phyloP scores from a whole-genome alignment of 2,329 filamentous ascomycete genomes.

The Teratosphaeriaceae sp. region DNA sequence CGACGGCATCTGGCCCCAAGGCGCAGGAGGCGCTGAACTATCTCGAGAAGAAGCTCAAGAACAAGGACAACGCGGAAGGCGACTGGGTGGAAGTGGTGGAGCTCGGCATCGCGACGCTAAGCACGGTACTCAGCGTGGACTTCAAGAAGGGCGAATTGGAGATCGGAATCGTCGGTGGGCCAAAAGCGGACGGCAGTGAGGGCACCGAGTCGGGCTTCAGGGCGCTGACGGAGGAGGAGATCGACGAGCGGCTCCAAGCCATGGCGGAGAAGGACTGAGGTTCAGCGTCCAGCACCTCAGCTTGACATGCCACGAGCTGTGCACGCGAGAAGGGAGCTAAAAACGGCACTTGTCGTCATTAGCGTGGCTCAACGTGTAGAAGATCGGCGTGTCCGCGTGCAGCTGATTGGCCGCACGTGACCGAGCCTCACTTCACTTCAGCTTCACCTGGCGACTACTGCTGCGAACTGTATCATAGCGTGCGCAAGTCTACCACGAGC shows the following conservation, averaged over 20 bases:
- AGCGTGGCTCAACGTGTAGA: background rate
- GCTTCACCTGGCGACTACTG: conserved; percentile 3
- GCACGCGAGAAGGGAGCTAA: background rate
- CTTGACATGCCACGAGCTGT: conserved; percentile 2
- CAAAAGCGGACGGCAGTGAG: conserved; percentile 72
- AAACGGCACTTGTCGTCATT: background rate
- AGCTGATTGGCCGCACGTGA: conserved; percentile 3
- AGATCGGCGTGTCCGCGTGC: background rate
- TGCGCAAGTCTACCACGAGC: background rate
- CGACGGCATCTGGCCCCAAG: conserved; percentile 92
- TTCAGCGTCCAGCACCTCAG: too few relatives aligned
- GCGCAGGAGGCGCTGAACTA: conserved; percentile 98
- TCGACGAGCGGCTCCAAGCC: conserved; percentile 94
- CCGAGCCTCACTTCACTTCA: background rate
- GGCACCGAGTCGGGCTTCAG: conserved; percentile 75
- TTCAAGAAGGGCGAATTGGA: conserved; percentile 99
- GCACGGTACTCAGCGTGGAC: conserved; percentile 94
- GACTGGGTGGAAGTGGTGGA: conserved; percentile 97
- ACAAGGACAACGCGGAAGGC: conserved; percentile 90
- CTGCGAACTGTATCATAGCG: conserved; percentile 6
- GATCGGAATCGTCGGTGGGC: conserved; percentile 92
- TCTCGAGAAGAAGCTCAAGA: conserved; percentile 99
- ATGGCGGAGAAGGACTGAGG: conserved; percentile 96
- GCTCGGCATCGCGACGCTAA: conserved; percentile 88
- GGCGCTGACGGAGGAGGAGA: conserved; percentile 91